A percentile compares a stretch with the other conserved stretches of the same genome.
Evolutionary conservation across 1,139 yeast species (phyloP).

Genomic region (Saccharomyces hybrid): DNA sequence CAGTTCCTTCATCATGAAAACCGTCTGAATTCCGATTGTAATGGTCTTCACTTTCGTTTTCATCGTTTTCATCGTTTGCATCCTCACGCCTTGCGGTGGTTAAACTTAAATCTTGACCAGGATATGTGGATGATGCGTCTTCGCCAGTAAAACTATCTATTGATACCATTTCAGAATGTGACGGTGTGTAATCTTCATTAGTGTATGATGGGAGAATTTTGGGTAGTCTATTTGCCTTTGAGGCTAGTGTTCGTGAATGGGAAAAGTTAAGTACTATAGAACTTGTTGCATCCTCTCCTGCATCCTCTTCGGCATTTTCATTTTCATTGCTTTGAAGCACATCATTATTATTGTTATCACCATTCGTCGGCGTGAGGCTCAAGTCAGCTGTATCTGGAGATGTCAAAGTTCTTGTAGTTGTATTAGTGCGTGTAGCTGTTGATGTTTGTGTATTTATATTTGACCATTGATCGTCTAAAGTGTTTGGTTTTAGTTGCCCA

Average conservation of each 20-base stretch:
- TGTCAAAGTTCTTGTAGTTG: neutral
- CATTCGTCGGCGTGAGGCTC: constrained; percentile 2
- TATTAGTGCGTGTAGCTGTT: neutral
- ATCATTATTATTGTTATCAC: constrained; percentile 4
- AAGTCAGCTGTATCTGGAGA: neutral
- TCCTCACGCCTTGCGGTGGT: neutral
- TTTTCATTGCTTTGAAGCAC: neutral
- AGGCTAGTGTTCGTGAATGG: constrained; percentile 4
- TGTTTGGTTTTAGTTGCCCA: neutral
- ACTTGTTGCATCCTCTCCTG: constrained; percentile 12
- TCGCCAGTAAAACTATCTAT: constrained; percentile 12
- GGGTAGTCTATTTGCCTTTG: neutral
- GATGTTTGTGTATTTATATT: neutral
- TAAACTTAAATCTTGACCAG: neutral
- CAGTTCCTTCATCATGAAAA: neutral
- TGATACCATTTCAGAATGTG: constrained; percentile 16
- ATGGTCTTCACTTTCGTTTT: neutral
- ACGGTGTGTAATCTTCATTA: constrained; percentile 11
- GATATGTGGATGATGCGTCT: neutral
- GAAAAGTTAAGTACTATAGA: constrained; percentile 23
- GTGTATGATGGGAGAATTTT: constrained; percentile 3
- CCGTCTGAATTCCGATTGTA: neutral
- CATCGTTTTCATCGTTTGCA: neutral
- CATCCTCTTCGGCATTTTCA: constrained; percentile 4
- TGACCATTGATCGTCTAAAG: neutral